A percentile compares a stretch with the other conserved stretches of the same genome.
Evolutionary conservation across 208 protist genomes (phyloP).

Genomic region (Leishmania arabica): DNA sequence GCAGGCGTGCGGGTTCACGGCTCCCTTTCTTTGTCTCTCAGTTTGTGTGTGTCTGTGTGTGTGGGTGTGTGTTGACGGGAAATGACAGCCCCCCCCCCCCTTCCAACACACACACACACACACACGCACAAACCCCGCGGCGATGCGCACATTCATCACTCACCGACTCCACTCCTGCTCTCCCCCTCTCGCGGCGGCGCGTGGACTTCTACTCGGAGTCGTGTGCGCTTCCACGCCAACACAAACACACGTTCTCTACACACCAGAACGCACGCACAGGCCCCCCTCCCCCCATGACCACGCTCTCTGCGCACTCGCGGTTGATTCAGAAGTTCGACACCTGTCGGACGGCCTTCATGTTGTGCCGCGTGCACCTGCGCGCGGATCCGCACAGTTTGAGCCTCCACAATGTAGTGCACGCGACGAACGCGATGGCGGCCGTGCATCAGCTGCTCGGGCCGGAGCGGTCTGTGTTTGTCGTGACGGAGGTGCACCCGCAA

Average conservation of each 20-base stretch:
- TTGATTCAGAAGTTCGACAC: slow-evolving; percentile 33
- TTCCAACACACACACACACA: too few relatives aligned
- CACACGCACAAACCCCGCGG: too few relatives aligned
- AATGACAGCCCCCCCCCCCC: too few relatives aligned
- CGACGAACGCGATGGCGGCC: slow-evolving; percentile 44
- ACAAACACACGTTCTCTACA: neutral
- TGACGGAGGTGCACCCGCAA: slow-evolving; percentile 56
- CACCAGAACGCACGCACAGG: neutral
- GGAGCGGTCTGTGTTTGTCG: slow-evolving; percentile 46
- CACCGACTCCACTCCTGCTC: neutral
- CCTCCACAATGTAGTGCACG: slow-evolving; percentile 48
- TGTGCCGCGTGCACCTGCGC: slow-evolving; percentile 71
- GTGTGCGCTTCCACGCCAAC: neutral
- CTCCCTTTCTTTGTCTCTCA: too few relatives aligned
- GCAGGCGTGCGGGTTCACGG: too few relatives aligned
- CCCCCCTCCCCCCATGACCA: neutral
- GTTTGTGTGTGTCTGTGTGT: too few relatives aligned
- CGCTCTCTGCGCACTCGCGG: slow-evolving; percentile 29
- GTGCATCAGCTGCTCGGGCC: slow-evolving; percentile 35
- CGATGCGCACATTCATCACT: neutral
- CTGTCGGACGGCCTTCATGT: slow-evolving; percentile 67
- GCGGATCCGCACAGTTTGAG: slow-evolving; percentile 36
- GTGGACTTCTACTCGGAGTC: neutral
- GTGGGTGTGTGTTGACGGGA: too few relatives aligned
- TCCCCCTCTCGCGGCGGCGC: too few relatives aligned